phyloP scores from a whole-genome alignment of 2,329 filamentous ascomycete species.

The Pyricularia pennisetigena region DNA sequence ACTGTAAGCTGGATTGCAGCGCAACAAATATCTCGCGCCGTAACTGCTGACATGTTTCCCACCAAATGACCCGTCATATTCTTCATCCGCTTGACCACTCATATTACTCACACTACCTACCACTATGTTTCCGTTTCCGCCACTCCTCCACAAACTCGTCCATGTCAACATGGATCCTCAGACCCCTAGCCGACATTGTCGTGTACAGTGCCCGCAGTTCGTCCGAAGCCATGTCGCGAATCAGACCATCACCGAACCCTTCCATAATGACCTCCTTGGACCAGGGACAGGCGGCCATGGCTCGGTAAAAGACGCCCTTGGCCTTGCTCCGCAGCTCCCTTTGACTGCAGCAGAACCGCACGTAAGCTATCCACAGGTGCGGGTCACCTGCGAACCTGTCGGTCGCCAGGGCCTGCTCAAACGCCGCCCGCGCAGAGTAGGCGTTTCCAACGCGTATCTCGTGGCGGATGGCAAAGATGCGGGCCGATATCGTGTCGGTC shows the following conservation, averaged over 20 bases:
- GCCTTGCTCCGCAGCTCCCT: conserved; percentile 26
- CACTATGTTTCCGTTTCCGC: neutral
- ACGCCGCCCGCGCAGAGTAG: conserved; percentile 38
- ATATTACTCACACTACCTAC: neutral
- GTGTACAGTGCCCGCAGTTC: conserved; percentile 35
- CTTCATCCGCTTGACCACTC: neutral
- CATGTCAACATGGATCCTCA: conserved; percentile 14
- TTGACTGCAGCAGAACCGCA: conserved; percentile 31
- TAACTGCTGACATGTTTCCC: too few species aligned
- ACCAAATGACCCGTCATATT: neutral
- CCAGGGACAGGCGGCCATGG: conserved; percentile 36
- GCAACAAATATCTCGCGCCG: too few species aligned
- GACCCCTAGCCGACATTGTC: conserved; percentile 9
- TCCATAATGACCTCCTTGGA: conserved; percentile 40
- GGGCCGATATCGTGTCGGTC: conserved; percentile 32
- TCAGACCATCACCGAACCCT: conserved; percentile 25
- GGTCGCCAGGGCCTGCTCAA: conserved; percentile 38
- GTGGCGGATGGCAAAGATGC: conserved; percentile 40
- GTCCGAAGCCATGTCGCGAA: conserved; percentile 29
- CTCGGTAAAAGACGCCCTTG: conserved; percentile 38
- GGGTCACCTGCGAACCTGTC: conserved; percentile 27
- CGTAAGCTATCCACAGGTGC: conserved; percentile 38
- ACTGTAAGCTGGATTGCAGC: too few species aligned
- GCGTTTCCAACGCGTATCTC: conserved; percentile 36
- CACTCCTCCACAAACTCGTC: conserved; percentile 7